Evolutionary conservation across 139 green algal genomes (phyloP).

Genomic region (Desmodesmus armatus): DNA sequence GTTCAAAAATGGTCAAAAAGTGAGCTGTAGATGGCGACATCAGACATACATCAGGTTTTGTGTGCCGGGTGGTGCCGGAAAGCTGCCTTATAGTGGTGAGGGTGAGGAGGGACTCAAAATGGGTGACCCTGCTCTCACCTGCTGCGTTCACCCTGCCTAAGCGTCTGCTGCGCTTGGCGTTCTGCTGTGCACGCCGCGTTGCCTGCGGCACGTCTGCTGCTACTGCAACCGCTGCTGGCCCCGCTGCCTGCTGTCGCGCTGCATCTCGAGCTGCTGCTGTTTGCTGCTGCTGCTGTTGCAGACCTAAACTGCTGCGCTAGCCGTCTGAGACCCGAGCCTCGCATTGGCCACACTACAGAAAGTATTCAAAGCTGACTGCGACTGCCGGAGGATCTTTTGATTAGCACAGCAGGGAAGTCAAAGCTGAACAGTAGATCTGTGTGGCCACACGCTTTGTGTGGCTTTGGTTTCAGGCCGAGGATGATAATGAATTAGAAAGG

Average conservation of each 20-base stretch:
- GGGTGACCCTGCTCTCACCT: background rate
- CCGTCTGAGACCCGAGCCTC: no score
- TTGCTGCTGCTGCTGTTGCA: background rate
- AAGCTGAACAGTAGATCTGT: background rate
- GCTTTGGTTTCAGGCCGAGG: background rate
- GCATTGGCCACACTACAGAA: no score
- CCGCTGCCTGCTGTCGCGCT: background rate
- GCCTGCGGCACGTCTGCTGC: background rate
- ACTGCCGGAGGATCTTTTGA: slow-evolving; percentile 3
- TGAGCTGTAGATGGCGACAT: background rate
- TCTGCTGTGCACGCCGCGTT: background rate
- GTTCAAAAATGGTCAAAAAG: background rate
- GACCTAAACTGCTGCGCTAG: slow-evolving; percentile 40
- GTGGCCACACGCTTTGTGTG: background rate
- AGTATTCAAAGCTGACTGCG: slow-evolving; percentile 15
- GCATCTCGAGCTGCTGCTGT: no score
- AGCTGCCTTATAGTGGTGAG: no score
- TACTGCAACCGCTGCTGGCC: background rate
- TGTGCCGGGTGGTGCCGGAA: background rate
- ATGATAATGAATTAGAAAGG: background rate
- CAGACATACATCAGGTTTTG: background rate
- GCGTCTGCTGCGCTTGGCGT: background rate
- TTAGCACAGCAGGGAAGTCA: no score
- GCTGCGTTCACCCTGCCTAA: slow-evolving; percentile 7
- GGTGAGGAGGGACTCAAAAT: background rate